Percentiles rank a stretch among this genome's conserved stretches.
These are phyloP conservation scores for Stropharia rugosoannulata DNA, from an alignment of 768 basidiomycete genomes.

Conservation along the genomic window DNA sequence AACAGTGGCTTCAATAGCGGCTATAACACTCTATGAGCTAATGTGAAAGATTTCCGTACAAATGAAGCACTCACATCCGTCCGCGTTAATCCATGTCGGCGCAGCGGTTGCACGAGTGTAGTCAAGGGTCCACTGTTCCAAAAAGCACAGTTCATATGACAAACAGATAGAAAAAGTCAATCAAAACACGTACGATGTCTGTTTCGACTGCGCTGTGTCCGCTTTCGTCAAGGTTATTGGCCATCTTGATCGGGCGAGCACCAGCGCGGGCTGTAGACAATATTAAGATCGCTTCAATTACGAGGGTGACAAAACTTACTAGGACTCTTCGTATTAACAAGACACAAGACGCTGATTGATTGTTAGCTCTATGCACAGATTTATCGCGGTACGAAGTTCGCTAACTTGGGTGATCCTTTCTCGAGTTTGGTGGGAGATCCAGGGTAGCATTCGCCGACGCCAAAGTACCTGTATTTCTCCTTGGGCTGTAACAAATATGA, in stretches of 20 bases:
- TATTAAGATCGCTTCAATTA: too few relatives aligned
- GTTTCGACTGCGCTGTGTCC: conserved; percentile 5
- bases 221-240: neutral
- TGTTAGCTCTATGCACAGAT: neutral
- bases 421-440: neutral
- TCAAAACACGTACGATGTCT: neutral
- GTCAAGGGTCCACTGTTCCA: conserved; percentile 1
- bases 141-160: neutral
- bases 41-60: neutral
- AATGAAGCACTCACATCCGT: neutral
- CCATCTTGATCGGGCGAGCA: neutral
- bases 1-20: neutral
- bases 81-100: conserved; percentile 5
- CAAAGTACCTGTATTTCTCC: neutral
- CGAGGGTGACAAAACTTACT: neutral
- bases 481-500: neutral
- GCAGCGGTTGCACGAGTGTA: neutral
- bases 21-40: neutral
- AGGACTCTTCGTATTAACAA: neutral
- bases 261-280: neutral
- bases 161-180: neutral
- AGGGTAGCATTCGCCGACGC: conserved; percentile 1
- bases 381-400: too few relatives aligned
- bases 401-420: conserved; percentile 5
- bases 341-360: conserved; percentile 1